Conservation (phyloP, 345 rosid species). For the Salix koriyanagi region DNA sequence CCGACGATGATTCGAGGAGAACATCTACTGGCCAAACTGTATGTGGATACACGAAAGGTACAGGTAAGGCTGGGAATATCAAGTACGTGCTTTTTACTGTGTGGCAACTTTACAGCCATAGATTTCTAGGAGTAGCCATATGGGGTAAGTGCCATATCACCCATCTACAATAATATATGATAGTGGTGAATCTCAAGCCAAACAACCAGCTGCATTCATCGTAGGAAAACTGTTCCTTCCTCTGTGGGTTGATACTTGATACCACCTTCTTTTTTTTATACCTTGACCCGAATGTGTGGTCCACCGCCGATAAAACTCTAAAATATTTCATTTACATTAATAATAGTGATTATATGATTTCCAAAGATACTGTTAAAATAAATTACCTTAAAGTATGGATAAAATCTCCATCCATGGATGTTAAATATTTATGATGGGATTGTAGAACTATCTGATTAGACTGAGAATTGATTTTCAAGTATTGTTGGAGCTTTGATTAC, state of each 20-base stretch:
- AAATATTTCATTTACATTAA: too few species aligned
- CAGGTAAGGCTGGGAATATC: not conserved
- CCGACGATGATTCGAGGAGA: not conserved
- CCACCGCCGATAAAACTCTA: too few species aligned
- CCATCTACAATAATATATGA: not conserved
- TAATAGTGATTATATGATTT: too few species aligned
- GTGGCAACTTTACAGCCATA: not conserved
- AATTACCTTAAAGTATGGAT: too few species aligned
- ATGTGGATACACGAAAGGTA: not conserved
- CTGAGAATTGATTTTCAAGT: not conserved
- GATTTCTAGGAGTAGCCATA: too few species aligned
- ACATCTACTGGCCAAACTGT: not conserved
- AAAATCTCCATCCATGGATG: not conserved
- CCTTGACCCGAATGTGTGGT: too few species aligned
- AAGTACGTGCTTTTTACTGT: not conserved
- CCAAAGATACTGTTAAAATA: too few species aligned
- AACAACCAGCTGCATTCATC: not conserved
- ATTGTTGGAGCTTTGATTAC: not conserved
- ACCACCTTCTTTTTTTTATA: too few species aligned
- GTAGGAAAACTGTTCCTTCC: not conserved
- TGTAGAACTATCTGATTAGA: not conserved
- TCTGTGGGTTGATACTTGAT: not conserved
- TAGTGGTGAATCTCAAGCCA: not conserved
- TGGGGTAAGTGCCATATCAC: too few species aligned
- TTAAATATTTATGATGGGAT: not conserved